Conservation (phyloP, 306 rosid species). For the Gynostemma pentaphyllum region DNA sequence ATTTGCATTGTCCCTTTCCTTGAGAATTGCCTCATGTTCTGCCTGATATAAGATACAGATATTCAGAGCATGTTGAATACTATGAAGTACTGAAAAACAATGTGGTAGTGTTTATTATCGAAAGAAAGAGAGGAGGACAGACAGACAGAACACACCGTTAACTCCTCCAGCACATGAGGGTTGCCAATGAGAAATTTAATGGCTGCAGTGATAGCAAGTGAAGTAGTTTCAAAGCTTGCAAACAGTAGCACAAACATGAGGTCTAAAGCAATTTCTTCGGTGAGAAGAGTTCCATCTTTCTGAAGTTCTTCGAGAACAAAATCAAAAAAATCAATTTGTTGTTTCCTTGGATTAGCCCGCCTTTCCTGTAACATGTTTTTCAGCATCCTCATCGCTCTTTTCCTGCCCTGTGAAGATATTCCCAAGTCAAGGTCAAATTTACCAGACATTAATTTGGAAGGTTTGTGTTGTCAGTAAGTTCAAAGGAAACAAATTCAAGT, state of each 20-base stretch:
- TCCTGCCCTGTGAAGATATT: constrained; percentile 60
- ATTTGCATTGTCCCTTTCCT: constrained; percentile 44
- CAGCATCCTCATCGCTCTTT: constrained; percentile 84
- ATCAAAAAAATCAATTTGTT: constrained; percentile 69
- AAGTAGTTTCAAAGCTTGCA: constrained; percentile 96
- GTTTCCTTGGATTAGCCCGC: constrained; percentile 40
- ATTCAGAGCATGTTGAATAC: too few relatives aligned
- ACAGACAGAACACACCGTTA: constrained; percentile 34
- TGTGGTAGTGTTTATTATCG: constrained; percentile 1
- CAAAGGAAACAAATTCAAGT: not conserved
- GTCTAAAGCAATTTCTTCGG: constrained; percentile 81
- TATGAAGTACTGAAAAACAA: too few relatives aligned
- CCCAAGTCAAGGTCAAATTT: not conserved
- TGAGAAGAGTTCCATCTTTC: constrained; percentile 74
- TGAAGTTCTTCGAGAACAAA: constrained; percentile 62
- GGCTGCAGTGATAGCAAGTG: constrained; percentile 76
- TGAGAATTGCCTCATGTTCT: constrained; percentile 72
- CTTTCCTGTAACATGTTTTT: constrained; percentile 69
- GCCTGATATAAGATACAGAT: constrained; percentile 35
- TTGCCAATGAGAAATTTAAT: constrained; percentile 56
- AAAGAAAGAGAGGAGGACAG: not conserved
- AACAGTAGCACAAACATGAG: constrained; percentile 93
- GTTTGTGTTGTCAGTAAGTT: not conserved
- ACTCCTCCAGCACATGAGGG: constrained; percentile 58
- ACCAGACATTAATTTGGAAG: not conserved